Evolutionary conservation across 2,329 filamentous ascomycete genomes (phyloP).

Genomic region (Sphaerulina vaccinii): DNA sequence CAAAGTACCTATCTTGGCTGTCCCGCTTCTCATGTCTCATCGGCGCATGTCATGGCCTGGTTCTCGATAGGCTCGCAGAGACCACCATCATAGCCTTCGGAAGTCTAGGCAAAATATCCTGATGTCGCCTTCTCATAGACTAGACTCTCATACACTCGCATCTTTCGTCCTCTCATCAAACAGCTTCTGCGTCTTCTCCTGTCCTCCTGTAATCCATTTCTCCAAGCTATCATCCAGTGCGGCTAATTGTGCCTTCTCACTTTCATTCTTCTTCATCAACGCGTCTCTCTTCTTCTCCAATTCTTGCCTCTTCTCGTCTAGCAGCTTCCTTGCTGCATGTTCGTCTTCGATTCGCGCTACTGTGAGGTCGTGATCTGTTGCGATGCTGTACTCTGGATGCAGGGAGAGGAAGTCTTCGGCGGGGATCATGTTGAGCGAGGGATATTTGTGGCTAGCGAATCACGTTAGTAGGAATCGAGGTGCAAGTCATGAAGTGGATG

Average conservation of each 20-base stretch:
- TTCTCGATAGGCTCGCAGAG: too few relatives aligned
- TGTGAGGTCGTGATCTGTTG: conserved; percentile 79
- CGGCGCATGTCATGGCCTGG: too few relatives aligned
- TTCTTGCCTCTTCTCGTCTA: conserved; percentile 77
- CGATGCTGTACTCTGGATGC: conserved; percentile 71
- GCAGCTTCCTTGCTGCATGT: conserved; percentile 73
- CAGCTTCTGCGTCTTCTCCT: conserved; percentile 29
- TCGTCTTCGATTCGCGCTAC: conserved; percentile 89
- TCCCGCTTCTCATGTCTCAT: too few relatives aligned
- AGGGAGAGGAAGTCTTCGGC: conserved; percentile 75
- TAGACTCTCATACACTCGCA: too few relatives aligned
- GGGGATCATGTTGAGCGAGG: conserved; percentile 78
- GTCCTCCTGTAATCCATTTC: conserved; percentile 35
- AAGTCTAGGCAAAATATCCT: too few relatives aligned
- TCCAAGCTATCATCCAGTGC: conserved; percentile 90
- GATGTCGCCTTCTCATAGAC: too few relatives aligned
- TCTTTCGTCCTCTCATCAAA: conserved; percentile 34
- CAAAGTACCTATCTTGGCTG: too few relatives aligned
- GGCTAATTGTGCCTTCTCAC: conserved; percentile 86
- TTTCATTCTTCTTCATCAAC: conserved; percentile 76
- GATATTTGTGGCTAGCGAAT: conserved; percentile 45
- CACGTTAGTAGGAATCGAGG: background rate
- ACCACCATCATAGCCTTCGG: too few relatives aligned
- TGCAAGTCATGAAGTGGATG: conserved; percentile 26
- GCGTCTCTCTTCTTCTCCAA: conserved; percentile 64